Evolutionary conservation across 495 filamentous ascomycete species (phyloP).

Genomic region (Penicillium flavigenum): DNA sequence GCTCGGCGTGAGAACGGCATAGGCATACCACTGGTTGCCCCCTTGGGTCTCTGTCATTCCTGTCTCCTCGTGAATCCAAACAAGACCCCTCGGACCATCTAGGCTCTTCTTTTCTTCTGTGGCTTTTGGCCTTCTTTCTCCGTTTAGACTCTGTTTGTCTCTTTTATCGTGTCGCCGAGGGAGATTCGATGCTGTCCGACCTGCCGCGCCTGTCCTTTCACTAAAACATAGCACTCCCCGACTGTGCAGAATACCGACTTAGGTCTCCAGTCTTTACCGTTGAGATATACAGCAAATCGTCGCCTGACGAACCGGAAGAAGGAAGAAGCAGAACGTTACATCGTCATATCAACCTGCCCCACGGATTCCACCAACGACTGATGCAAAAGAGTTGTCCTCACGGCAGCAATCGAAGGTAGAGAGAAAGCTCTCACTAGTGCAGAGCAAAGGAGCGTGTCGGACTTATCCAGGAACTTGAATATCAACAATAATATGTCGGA

Average conservation of each 20-base stretch:
- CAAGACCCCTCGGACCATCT: constrained; percentile 29
- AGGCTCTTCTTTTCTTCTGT: constrained; percentile 28
- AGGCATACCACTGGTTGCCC: constrained; percentile 31
- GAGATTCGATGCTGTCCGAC: constrained; percentile 32
- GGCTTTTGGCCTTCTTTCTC: constrained; percentile 13
- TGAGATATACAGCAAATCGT: constrained; percentile 1
- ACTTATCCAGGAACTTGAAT: not conserved
- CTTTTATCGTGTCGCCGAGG: constrained; percentile 17
- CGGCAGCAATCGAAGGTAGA: not conserved
- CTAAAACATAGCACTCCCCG: constrained; percentile 15
- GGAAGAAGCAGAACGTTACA: not conserved
- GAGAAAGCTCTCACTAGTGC: not conserved
- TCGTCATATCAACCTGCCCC: not conserved
- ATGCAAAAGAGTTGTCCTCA: not conserved
- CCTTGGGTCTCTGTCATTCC: constrained; percentile 30
- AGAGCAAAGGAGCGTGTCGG: not conserved
- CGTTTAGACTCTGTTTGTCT: constrained; percentile 21
- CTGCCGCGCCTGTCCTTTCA: constrained; percentile 33
- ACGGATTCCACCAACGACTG: not conserved
- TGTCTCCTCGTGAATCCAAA: constrained; percentile 26
- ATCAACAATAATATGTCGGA: constrained; percentile 21
- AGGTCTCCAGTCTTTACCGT: constrained; percentile 15
- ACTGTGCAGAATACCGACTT: constrained; percentile 10
- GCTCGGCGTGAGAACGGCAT: not conserved
- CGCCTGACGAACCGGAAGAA: not conserved